Conservation (phyloP, 495 filamentous ascomycete genomes). For the Penicillium coprophilum region DNA sequence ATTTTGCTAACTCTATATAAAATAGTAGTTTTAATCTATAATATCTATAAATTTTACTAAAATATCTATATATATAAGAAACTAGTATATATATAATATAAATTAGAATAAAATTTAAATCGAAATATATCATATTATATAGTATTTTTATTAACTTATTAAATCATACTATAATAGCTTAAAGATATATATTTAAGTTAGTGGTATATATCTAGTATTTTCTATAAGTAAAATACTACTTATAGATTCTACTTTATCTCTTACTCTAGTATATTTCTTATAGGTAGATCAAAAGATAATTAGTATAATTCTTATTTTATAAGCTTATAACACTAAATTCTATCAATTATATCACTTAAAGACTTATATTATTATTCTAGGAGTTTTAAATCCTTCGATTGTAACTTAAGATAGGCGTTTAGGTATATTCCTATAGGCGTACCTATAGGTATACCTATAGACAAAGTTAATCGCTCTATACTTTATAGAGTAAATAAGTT, state of each 20-base stretch:
- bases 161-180: not conserved
- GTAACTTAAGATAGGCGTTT: not conserved
- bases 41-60: slow-evolving; percentile 10
- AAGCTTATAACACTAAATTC: slow-evolving; percentile 6
- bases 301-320: slow-evolving; percentile 4
- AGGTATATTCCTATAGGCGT: not conserved
- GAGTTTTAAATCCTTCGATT: not conserved
- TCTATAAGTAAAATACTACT: slow-evolving; percentile 6
- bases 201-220: not conserved
- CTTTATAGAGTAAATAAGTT: slow-evolving; percentile 1
- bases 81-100: slow-evolving; percentile 1
- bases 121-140: slow-evolving; percentile 1
- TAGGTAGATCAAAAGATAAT: not conserved
- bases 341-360: not conserved
- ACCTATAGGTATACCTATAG: not conserved
- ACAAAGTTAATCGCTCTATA: not conserved
- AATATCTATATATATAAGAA: slow-evolving; percentile 4
- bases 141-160: slow-evolving; percentile 4
- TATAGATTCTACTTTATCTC: not conserved
- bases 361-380: slow-evolving; percentile 5
- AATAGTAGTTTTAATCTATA: not conserved
- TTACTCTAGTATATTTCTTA: not conserved
- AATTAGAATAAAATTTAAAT: not conserved
- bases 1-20: slow-evolving; percentile 1
- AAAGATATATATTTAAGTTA: slow-evolving; percentile 3